Percentiles rank a stretch among this genome's conserved stretches.
These are phyloP conservation scores for Xylaria telfairii DNA, from an alignment of 495 filamentous ascomycete species.

Conservation along the genomic window DNA sequence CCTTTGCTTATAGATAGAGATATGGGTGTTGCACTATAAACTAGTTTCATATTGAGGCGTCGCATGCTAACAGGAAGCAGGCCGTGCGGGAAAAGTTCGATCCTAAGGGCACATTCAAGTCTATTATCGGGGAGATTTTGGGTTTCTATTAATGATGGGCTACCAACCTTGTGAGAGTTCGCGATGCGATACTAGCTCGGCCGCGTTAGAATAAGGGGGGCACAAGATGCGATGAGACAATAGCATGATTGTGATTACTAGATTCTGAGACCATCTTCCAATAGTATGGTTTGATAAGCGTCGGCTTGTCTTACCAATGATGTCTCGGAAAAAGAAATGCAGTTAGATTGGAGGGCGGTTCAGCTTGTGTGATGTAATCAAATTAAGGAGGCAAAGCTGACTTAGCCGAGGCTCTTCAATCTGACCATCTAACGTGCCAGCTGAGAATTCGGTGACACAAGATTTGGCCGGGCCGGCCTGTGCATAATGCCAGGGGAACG, in stretches of 20 bases:
- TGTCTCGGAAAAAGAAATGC: neutral
- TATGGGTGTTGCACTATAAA: neutral
- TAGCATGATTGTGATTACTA: neutral
- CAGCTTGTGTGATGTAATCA: neutral
- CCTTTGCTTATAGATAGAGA: neutral
- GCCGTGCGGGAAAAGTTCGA: conserved; percentile 45
- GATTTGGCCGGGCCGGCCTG: too few relatives aligned
- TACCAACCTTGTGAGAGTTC: neutral
- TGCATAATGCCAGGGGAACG: neutral
- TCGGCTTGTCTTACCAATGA: neutral
- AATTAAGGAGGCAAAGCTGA: neutral
- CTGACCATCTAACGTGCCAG: neutral
- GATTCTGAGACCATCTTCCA: neutral
- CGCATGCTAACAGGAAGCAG: conserved; percentile 1
- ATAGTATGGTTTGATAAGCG: neutral
- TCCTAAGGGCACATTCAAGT: conserved; percentile 53
- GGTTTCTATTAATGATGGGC: conserved; percentile 42
- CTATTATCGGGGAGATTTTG: conserved; percentile 53
- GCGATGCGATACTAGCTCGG: neutral
- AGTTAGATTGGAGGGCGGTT: neutral
- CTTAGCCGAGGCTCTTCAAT: neutral
- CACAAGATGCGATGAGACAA: neutral
- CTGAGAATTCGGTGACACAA: neutral
- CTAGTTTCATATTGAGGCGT: neutral
- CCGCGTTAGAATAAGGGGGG: neutral